Percentiles rank a stretch among this genome's conserved stretches.
Evolutionary conservation across 805 yeast species (phyloP).

Genomic region (Wickerhamiella bombiphila): DNA sequence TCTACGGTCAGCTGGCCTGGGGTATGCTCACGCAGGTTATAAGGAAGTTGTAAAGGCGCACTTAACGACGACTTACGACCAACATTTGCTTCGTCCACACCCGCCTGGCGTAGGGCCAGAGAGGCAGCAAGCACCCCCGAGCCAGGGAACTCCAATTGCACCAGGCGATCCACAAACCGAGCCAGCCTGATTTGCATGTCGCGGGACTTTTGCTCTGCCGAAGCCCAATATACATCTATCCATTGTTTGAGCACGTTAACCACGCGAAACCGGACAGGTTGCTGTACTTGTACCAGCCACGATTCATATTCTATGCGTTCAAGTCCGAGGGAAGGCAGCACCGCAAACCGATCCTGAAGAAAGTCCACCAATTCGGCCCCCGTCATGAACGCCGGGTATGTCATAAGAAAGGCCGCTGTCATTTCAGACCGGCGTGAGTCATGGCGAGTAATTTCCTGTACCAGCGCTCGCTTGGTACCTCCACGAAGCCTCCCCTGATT

Average conservation of each 20-base stretch:
- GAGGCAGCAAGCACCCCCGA: conserved; percentile 28
- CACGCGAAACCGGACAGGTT: conserved; percentile 51
- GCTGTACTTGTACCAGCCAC: conserved; percentile 61
- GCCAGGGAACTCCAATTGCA: conserved; percentile 31
- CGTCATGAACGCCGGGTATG: conserved; percentile 61
- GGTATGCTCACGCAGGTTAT: conserved; percentile 3
- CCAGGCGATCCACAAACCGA: conserved; percentile 29
- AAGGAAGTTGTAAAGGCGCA: not conserved
- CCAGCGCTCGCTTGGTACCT: conserved; percentile 63
- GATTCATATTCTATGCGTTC: conserved; percentile 55
- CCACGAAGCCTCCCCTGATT: conserved; percentile 64
- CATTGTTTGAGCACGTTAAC: conserved; percentile 51
- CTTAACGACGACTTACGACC: conserved; percentile 4
- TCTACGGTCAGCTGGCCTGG: conserved; percentile 2
- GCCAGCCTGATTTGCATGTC: conserved; percentile 25
- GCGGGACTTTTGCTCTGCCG: conserved; percentile 7
- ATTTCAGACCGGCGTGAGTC: conserved; percentile 43
- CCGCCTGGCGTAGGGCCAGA: conserved; percentile 25
- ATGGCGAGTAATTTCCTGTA: conserved; percentile 71
- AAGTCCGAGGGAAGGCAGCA: conserved; percentile 76
- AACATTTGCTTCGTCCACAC: conserved; percentile 5
- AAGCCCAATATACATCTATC: conserved; percentile 59
- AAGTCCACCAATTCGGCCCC: conserved; percentile 46
- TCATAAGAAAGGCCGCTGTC: conserved; percentile 53
- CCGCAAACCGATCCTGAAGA: conserved; percentile 49